Percentiles rank a stretch among this genome's conserved stretches.
Evolutionary conservation across 208 protist genomes (phyloP).

Genomic region (Leishmania turanica): DNA sequence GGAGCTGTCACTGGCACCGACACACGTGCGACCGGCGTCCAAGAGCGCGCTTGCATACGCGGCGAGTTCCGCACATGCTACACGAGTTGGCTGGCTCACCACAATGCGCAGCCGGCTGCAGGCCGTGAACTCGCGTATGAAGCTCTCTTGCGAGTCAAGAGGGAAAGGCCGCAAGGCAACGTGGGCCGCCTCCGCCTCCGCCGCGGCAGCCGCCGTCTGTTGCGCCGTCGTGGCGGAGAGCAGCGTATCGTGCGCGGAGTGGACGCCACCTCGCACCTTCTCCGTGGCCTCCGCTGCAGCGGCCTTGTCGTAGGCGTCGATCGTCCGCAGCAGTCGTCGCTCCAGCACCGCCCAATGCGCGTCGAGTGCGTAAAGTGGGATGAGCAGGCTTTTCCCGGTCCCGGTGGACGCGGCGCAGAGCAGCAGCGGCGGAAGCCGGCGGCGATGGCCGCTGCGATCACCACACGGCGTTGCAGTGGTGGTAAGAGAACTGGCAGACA

Average conservation of each 20-base stretch:
- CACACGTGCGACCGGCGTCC: constrained; percentile 3
- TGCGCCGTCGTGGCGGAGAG: neutral
- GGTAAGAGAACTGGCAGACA: neutral
- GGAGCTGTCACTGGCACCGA: neutral
- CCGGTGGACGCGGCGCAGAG: constrained; percentile 69
- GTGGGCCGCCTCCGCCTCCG: neutral
- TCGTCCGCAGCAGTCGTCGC: constrained; percentile 26
- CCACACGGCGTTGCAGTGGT: neutral
- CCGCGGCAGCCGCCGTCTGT: neutral
- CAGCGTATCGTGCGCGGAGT: neutral
- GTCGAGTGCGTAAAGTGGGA: constrained; percentile 71
- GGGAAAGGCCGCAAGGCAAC: constrained; percentile 8
- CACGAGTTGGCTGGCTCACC: constrained; percentile 82
- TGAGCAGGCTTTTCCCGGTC: constrained; percentile 71
- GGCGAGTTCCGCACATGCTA: constrained; percentile 71
- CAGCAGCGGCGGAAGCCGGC: constrained; percentile 33
- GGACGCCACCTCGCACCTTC: neutral
- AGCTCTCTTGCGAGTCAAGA: constrained; percentile 30
- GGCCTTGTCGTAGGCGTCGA: constrained; percentile 19
- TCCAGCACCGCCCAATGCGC: constrained; percentile 65
- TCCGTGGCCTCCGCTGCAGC: neutral
- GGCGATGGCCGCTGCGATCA: neutral
- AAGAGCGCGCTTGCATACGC: constrained; percentile 46
- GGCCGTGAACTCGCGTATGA: constrained; percentile 38
- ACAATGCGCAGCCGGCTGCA: constrained; percentile 70